Conservation (phyloP, 2,329 filamentous ascomycete genomes). For the Neofusicoccum umdonicola region DNA sequence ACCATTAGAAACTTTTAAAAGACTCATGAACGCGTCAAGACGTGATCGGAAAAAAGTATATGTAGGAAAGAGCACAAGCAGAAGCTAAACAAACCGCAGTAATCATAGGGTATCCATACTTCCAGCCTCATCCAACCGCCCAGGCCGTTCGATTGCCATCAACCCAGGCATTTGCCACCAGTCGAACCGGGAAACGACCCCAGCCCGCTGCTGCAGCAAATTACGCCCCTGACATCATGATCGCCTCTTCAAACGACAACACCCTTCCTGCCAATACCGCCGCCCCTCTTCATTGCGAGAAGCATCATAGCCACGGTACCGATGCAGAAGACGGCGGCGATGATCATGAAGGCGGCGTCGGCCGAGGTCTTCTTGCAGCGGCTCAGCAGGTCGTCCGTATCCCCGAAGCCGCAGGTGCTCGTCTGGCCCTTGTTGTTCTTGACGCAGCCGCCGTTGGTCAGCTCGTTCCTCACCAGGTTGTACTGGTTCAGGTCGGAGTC, state of each 20-base stretch:
- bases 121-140: neutral
- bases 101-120: neutral
- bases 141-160: neutral
- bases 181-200: no score
- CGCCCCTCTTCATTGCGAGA: slow-evolving; percentile 13
- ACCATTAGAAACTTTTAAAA: no score
- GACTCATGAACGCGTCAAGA: neutral
- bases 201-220: neutral
- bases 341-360: slow-evolving; percentile 25
- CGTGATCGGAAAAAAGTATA: no score
- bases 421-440: neutral
- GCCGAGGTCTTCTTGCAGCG: slow-evolving; percentile 24
- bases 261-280: slow-evolving; percentile 14
- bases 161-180: no score
- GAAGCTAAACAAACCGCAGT: neutral
- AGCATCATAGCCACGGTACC: slow-evolving; percentile 1
- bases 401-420: neutral
- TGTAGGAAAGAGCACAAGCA: neutral
- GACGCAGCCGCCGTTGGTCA: slow-evolving; percentile 24
- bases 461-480: slow-evolving; percentile 11
- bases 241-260: slow-evolving; percentile 1
- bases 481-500: slow-evolving; percentile 1
- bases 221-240: neutral
- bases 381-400: neutral
- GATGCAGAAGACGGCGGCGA: slow-evolving; percentile 16